These are phyloP conservation scores for Fusarium sp. DNA, from an alignment of 2,329 filamentous ascomycete genomes.

Conservation along the genomic window DNA sequence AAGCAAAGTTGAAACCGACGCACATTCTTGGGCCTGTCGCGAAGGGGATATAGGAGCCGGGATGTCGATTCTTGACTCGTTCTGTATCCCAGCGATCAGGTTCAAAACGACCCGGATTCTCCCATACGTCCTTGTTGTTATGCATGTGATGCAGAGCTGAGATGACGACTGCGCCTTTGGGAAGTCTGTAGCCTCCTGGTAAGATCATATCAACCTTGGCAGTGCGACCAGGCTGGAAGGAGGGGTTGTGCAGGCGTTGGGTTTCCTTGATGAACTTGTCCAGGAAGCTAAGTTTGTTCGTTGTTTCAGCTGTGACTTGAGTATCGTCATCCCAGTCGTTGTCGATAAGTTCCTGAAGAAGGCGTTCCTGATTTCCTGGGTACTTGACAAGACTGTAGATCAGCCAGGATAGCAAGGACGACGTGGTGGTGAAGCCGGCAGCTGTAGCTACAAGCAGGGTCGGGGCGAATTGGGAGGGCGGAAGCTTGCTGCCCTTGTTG, in stretches of 20 bases:
- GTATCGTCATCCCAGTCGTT: slow-evolving; percentile 57
- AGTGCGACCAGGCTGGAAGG: slow-evolving; percentile 71
- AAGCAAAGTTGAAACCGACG: slow-evolving; percentile 73
- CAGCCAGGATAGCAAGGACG: slow-evolving; percentile 68
- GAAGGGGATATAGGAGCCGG: slow-evolving; percentile 68
- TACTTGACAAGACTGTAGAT: slow-evolving; percentile 66
- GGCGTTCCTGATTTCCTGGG: slow-evolving; percentile 64
- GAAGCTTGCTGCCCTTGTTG: slow-evolving; percentile 65
- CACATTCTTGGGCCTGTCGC: slow-evolving; percentile 68
- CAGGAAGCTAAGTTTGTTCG: slow-evolving; percentile 60
- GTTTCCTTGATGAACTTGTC: slow-evolving; percentile 72
- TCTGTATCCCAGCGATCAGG: slow-evolving; percentile 70
- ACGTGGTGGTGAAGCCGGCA: slow-evolving; percentile 71
- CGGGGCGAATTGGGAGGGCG: slow-evolving; percentile 43
- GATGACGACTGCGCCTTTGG: slow-evolving; percentile 64
- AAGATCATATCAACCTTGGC: slow-evolving; percentile 66
- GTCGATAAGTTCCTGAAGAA: slow-evolving; percentile 69
- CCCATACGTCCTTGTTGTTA: slow-evolving; percentile 67
- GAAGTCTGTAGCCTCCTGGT: slow-evolving; percentile 68
- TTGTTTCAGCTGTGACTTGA: slow-evolving; percentile 59
- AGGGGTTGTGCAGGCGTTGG: slow-evolving; percentile 69
- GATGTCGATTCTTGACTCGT: slow-evolving; percentile 62
- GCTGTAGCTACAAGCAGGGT: slow-evolving; percentile 63
- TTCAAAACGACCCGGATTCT: slow-evolving; percentile 67
- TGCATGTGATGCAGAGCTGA: slow-evolving; percentile 62